phyloP scores from a whole-genome alignment of 1,139 yeast species.

The Yamadazyma sp. region DNA sequence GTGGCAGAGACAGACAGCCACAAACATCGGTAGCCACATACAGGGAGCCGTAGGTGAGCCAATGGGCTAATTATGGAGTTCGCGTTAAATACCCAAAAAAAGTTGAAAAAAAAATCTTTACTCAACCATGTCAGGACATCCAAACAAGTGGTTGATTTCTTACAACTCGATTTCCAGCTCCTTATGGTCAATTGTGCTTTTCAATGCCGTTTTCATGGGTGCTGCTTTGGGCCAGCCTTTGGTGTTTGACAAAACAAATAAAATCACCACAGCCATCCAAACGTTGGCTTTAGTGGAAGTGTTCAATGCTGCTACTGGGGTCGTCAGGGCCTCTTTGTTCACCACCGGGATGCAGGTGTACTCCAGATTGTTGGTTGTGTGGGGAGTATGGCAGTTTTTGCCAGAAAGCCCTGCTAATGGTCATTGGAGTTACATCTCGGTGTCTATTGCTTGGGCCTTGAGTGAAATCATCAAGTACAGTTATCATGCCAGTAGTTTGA shows the following conservation, averaged over 20 bases:
- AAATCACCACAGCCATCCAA: slow-evolving; percentile 69
- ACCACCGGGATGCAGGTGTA: slow-evolving; percentile 87
- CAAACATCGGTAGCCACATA: neutral
- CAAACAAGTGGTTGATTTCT: slow-evolving; percentile 42
- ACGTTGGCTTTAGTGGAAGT: slow-evolving; percentile 83
- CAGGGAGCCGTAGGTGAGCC: neutral
- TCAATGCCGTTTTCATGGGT: slow-evolving; percentile 41
- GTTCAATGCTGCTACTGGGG: slow-evolving; percentile 70
- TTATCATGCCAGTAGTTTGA: slow-evolving; percentile 73
- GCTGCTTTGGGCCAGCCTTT: slow-evolving; percentile 53
- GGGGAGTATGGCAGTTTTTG: slow-evolving; percentile 75
- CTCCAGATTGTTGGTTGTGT: slow-evolving; percentile 78
- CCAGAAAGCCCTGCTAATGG: slow-evolving; percentile 67
- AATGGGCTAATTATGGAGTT: no score
- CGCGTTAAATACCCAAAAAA: slow-evolving; percentile 2
- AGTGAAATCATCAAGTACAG: slow-evolving; percentile 89
- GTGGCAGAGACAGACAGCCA: neutral
- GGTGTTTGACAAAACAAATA: slow-evolving; percentile 58
- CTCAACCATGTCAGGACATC: slow-evolving; percentile 15
- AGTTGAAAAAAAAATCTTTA: neutral
- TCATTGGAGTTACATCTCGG: slow-evolving; percentile 63
- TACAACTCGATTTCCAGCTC: slow-evolving; percentile 48
- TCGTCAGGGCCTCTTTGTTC: slow-evolving; percentile 79
- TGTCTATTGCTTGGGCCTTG: slow-evolving; percentile 83
- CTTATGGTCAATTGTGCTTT: slow-evolving; percentile 45